Evolutionary conservation across 2,329 filamentous ascomycete genomes (phyloP), one percentile per base, ranked within the genome.

Genomic region (Neopestalotiopsis clavispora): DNA sequence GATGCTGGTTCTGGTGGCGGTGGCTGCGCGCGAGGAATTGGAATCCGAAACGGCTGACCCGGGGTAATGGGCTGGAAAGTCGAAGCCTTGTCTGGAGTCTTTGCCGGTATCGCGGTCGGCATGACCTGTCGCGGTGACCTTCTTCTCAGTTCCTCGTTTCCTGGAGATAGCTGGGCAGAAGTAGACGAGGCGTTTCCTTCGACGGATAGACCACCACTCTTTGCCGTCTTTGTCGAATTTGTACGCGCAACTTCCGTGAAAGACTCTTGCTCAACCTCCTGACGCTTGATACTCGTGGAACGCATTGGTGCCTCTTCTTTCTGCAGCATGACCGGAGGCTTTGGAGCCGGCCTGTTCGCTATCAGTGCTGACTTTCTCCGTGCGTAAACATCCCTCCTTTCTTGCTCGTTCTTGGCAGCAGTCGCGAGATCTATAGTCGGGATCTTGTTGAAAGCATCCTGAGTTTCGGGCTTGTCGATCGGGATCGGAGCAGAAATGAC

Each of bases 401-500:
- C 80, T 69, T 75, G 82, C 58, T 89, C 85, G 14, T 83, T 82
- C 69, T 73, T 79, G 0, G 81, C 83, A 2, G 87, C 86, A 1
- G 84, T 84, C 10, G 81, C 80, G 42, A 89, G 78, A 66, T 86
- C 86, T 38, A 88, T 78, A 0, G 85, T 87, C 23, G 73, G 73
- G 42, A 79, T 78, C 28, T 69, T 72, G 17, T 73, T 71, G 7
- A 79, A 69, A 12, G 76, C 71, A 57, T 74, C 75, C 40, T 72
- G 71, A 67, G 70, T 70, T 28, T 71, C 74, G 49, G 74, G 70
- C 42, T 74, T 71, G 49, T 73, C 70, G 9, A 70, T 70, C 13
- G 86, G 72, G 45, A 89, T 81, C 0, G 87, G 87, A 13, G 81
- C 79, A 12, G 86, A 88, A 42, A 89, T 89, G 4, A 75, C 74